Evolutionary conservation across 352 stramenopile genomes (phyloP).

Genomic region (Blastocystis sp.): DNA sequence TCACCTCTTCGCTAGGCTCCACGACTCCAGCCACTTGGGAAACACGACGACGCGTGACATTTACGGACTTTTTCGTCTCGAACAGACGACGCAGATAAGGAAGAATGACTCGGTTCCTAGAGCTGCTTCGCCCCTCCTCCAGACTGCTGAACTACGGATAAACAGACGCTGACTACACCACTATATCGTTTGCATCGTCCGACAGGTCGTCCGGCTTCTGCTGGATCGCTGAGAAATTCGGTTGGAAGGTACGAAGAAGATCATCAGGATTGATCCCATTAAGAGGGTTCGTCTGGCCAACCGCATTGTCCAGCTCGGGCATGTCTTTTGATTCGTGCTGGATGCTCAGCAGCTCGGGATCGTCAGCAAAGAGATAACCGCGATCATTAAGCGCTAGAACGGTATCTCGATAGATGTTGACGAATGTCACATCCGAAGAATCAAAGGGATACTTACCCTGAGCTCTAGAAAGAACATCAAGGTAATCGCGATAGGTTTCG

Average conservation of each 20-base stretch:
- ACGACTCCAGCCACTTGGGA: not conserved
- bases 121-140: not conserved
- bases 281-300: not conserved
- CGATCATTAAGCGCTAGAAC: not conserved
- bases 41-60: not conserved
- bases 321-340: not conserved
- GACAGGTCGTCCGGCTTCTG: not conserved
- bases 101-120: not conserved
- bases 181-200: not conserved
- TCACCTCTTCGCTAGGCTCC: not conserved
- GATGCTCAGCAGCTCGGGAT: constrained; percentile 7
- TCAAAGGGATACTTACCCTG: constrained; percentile 13
- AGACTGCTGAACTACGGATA: not conserved
- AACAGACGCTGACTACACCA: not conserved
- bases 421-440: not conserved
- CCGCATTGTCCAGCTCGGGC: not conserved
- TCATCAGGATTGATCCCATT: not conserved
- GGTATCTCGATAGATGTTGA: constrained; percentile 27
- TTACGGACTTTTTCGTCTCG: constrained; percentile 6
- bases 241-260: not conserved
- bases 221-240: not conserved
- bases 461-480: not conserved
- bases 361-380: constrained; percentile 34
- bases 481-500: not conserved
- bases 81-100: constrained; percentile 22